These are phyloP conservation scores for Arxiozyma telluris DNA, from an alignment of 1,139 yeast species.

Conservation along the genomic window DNA sequence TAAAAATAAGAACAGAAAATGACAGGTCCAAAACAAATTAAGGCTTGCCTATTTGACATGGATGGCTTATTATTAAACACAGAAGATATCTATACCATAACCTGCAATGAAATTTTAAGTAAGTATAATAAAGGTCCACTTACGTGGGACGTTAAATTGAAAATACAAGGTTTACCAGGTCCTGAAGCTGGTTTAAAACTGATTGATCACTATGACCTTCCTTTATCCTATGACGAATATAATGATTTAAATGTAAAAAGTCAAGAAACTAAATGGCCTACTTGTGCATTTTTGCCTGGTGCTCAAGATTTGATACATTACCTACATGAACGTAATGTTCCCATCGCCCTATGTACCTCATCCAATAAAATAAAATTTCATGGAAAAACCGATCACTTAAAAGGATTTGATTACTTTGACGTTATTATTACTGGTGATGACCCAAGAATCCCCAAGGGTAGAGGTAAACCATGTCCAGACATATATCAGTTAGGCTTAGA, in stretches of 20 bases:
- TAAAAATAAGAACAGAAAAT: background rate
- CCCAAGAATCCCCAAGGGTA: constrained; percentile 64
- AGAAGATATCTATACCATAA: constrained; percentile 81
- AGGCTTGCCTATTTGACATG: constrained; percentile 94
- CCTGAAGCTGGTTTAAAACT: constrained; percentile 56
- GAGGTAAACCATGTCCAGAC: constrained; percentile 90
- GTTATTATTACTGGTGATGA: constrained; percentile 87
- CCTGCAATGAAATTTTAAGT: constrained; percentile 55
- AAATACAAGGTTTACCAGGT: constrained; percentile 88
- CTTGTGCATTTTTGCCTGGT: constrained; percentile 68
- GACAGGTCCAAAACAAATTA: constrained; percentile 29
- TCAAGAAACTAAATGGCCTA: constrained; percentile 57
- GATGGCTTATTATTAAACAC: constrained; percentile 89
- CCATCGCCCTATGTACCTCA: constrained; percentile 90
- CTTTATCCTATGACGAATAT: constrained; percentile 56
- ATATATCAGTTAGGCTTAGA: constrained; percentile 79
- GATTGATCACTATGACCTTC: constrained; percentile 58
- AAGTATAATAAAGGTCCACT: constrained; percentile 66
- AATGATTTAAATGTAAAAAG: constrained; percentile 41
- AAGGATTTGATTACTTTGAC: constrained; percentile 53
- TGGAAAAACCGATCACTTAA: constrained; percentile 61
- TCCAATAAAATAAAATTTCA: constrained; percentile 53
- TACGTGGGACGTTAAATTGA: constrained; percentile 82
- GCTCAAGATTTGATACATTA: constrained; percentile 58
- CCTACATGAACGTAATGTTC: constrained; percentile 45